Conservation (phyloP, 2,329 filamentous ascomycete genomes). For the Fonsecaea monophora region DNA sequence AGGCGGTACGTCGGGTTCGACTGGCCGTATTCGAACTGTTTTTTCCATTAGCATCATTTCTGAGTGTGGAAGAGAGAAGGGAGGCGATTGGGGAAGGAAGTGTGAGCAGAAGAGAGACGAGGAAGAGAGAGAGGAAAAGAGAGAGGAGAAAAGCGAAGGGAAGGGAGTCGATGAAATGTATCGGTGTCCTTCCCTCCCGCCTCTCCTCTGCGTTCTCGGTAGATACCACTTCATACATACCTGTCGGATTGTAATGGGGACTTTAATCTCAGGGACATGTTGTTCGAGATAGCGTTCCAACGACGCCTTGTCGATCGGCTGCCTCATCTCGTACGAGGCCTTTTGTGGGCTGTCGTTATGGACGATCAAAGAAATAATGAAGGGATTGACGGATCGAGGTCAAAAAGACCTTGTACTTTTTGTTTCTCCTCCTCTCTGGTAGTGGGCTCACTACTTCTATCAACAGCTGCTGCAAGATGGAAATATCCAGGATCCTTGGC, state of each 20-base stretch:
- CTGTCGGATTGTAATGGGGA: conserved; percentile 87
- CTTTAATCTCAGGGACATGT: conserved; percentile 82
- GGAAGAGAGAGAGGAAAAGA: not conserved
- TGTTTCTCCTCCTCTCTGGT: too few relatives aligned
- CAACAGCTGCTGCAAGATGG: not conserved
- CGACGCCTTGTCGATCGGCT: conserved; percentile 82
- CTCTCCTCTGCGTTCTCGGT: too few relatives aligned
- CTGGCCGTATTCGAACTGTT: conserved; percentile 92
- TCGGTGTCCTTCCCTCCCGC: too few relatives aligned
- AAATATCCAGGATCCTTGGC: not conserved
- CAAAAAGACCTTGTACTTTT: too few relatives aligned
- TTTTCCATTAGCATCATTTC: not conserved
- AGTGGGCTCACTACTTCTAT: not conserved
- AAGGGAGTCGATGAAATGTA: too few relatives aligned
- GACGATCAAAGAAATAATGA: not conserved
- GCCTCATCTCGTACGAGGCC: conserved; percentile 65
- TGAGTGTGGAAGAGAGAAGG: too few relatives aligned
- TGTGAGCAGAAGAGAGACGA: not conserved
- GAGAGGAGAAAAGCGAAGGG: too few relatives aligned
- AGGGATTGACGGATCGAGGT: not conserved
- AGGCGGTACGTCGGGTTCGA: conserved; percentile 97
- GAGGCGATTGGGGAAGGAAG: too few relatives aligned
- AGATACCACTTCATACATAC: conserved; percentile 55
- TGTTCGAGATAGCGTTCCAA: conserved; percentile 78
- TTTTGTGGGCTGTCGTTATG: not conserved